phyloP scores from a whole-genome alignment of 2,329 filamentous ascomycete genomes.

The Dactylellina parvicollis region DNA sequence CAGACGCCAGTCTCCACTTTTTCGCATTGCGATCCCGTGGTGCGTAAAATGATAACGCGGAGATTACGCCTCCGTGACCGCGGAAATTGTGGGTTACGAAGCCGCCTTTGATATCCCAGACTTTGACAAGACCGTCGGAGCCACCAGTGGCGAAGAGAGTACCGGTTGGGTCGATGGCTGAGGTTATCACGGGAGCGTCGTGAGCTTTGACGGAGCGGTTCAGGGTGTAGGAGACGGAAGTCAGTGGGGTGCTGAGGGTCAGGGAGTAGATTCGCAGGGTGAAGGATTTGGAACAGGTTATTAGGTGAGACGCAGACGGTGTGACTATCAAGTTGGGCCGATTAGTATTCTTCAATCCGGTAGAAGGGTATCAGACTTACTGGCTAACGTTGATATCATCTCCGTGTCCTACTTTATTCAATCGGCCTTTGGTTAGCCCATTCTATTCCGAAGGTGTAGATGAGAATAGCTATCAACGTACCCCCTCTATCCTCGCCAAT shows the following conservation, averaged over 20 bases:
- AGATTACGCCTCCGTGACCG: slow-evolving; percentile 89
- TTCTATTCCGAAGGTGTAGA: slow-evolving; percentile 36
- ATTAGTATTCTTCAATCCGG: slow-evolving; percentile 45
- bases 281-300: slow-evolving; percentile 92
- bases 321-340: slow-evolving; percentile 70
- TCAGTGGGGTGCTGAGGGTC: slow-evolving; percentile 62
- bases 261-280: slow-evolving; percentile 92
- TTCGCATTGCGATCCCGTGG: slow-evolving; percentile 64
- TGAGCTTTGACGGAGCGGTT: slow-evolving; percentile 88
- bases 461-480: slow-evolving; percentile 61
- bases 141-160: slow-evolving; percentile 91
- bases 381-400: slow-evolving; percentile 76
- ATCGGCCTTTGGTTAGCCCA: slow-evolving; percentile 9
- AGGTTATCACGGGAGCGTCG: slow-evolving; percentile 84
- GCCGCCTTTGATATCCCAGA: slow-evolving; percentile 92
- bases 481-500: slow-evolving; percentile 86
- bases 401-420: slow-evolving; percentile 73
- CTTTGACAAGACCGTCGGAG: slow-evolving; percentile 91
- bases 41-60: slow-evolving; percentile 88
- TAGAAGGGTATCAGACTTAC: slow-evolving; percentile 63
- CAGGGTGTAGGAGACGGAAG: slow-evolving; percentile 72
- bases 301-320: slow-evolving; percentile 84
- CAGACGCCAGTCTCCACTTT: slow-evolving; percentile 82
- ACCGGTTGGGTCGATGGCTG: slow-evolving; percentile 84
- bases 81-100: slow-evolving; percentile 96